Evolutionary conservation across 257 asterid genomes (phyloP), one percentile per base, ranked within the genome.

Genomic region (Cinchona pubescens): DNA sequence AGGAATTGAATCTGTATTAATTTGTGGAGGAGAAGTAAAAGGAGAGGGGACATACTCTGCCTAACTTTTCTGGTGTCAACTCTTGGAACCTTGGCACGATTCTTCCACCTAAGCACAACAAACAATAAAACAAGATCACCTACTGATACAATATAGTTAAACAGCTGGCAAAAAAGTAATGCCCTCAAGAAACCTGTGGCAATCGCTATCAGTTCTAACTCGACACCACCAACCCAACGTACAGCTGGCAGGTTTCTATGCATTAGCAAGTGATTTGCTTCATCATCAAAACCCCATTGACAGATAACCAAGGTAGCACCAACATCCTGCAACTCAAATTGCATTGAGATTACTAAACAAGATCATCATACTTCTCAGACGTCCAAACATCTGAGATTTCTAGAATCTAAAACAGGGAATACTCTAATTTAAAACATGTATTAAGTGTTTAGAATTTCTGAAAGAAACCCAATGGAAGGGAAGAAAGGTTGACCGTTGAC

Each of bases 261-360:
- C 98, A 94, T 92, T 75, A 94, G 60, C 63, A 94, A 83, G 87
- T 94, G 98, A 81, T 94, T 94, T 71, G 98, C 98, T 79, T 94
- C 98, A 79, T 94, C 98, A 75, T 94, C 98, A 79, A 94, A 94
- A 71, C 98, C 98, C 98, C 98, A 94, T 75, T 94, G 98, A 79
- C 97, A 94, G 83, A 94, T 94, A 42, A 94, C 98, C 83, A 94
- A 80, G 32, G 96, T 88, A 73, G 98, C 97, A 25, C 98, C 98
- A 74, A 88, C 95, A 83, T 94, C 98, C 98, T 94, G 93, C 59
- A 75, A 69, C 45, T 60, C 75, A 85, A 38, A 30, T 77, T 37
- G 16, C 72, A 48, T 74, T 34, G 49, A 78, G 66, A 74, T 49
- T 69, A 74, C 53, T 21, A 48, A 76, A 58, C 42, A 25, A 84